These are phyloP conservation scores for Chalciporus pseudorubinellus DNA, from an alignment of 768 basidiomycete genomes.

Conservation along the genomic window DNA sequence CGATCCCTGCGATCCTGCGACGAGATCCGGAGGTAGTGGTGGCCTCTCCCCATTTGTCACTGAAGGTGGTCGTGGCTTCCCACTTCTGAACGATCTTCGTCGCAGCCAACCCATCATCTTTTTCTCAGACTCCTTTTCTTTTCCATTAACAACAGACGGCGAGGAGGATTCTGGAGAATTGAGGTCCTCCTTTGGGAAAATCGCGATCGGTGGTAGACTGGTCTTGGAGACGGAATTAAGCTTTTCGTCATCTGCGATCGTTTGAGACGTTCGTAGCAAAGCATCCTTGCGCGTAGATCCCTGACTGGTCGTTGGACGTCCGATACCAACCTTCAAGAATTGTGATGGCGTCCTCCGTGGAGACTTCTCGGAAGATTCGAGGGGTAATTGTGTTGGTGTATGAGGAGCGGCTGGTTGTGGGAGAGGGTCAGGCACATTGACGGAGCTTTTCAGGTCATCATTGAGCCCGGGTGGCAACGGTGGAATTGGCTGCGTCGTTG, in stretches of 20 bases:
- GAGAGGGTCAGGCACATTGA: conserved; percentile 13
- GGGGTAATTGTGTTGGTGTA: conserved; percentile 15
- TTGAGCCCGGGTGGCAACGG: conserved; percentile 39
- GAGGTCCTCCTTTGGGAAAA: conserved; percentile 20
- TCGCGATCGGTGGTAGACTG: conserved; percentile 10
- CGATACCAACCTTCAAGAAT: conserved; percentile 16
- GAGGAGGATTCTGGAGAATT: conserved; percentile 30
- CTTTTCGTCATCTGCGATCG: conserved; percentile 26
- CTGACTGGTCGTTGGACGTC: conserved; percentile 15
- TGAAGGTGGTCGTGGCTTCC: conserved; percentile 22
- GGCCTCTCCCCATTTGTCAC: conserved; percentile 17
- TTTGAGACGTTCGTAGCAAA: conserved; percentile 23
- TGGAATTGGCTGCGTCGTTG: conserved; percentile 23
- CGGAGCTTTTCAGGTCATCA: conserved; percentile 21
- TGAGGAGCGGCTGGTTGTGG: conserved; percentile 23
- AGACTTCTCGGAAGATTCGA: conserved; percentile 15
- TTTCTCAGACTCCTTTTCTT: conserved; percentile 41
- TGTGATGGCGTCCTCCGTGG: conserved; percentile 24
- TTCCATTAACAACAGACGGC: conserved; percentile 27
- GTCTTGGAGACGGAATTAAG: conserved; percentile 7
- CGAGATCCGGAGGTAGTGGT: conserved; percentile 12
- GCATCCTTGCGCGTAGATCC: conserved; percentile 15
- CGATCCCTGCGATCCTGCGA: conserved; percentile 10
- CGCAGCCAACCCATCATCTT: conserved; percentile 36
- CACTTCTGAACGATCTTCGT: conserved; percentile 21